phyloP scores from a whole-genome alignment of 2,329 filamentous ascomycete species.

The Ceratocystis smalleyi region DNA sequence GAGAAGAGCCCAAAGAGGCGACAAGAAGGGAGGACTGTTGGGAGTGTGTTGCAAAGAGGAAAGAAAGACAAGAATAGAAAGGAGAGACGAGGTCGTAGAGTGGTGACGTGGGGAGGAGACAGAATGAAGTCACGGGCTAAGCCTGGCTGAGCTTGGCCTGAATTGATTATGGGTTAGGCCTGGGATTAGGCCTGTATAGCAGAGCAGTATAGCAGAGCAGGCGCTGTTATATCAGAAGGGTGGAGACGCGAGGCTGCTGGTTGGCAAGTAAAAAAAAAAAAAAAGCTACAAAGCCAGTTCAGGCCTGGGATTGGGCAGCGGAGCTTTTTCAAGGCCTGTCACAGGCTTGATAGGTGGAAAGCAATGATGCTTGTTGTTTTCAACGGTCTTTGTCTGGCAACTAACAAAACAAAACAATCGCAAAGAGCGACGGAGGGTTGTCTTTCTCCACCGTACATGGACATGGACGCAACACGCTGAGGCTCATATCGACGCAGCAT shows the following conservation, averaged over 20 bases:
- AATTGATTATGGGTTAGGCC: no score
- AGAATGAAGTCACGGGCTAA: no score
- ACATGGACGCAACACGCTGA: no score
- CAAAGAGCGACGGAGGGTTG: no score
- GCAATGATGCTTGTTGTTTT: not conserved
- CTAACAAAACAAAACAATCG: not conserved
- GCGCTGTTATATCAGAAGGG: not conserved
- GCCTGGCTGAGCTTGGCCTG: no score
- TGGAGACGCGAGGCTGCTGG: not conserved
- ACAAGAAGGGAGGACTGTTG: not conserved
- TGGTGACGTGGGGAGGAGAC: not conserved
- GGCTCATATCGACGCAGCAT: no score
- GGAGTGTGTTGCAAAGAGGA: not conserved
- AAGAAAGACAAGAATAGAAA: not conserved
- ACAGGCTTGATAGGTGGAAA: not conserved
- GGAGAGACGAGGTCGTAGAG: not conserved
- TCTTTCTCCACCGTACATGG: no score
- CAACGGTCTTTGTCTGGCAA: not conserved
- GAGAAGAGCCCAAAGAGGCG: not conserved
- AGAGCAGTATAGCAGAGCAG: not conserved
- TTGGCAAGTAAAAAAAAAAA: not conserved
- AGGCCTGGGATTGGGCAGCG: not conserved
- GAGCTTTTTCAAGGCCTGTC: not conserved
- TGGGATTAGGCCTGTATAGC: not conserved
- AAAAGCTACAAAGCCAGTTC: not conserved